Conservation (phyloP, 495 filamentous ascomycete species). For the Tuber umbilicatum region DNA sequence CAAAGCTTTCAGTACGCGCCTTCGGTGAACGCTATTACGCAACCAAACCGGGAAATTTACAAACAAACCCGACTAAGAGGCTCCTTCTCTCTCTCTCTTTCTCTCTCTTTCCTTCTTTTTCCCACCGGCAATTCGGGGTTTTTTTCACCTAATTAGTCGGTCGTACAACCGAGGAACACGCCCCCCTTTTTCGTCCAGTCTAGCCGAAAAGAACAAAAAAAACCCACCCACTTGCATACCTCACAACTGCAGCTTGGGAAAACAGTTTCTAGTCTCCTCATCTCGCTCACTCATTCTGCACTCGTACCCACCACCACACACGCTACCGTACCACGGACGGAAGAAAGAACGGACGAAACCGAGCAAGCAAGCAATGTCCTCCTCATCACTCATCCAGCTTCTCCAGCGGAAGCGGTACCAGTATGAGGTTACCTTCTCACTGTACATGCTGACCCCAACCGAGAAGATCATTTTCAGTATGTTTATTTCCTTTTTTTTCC, state of each 20-base stretch:
- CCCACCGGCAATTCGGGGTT: neutral
- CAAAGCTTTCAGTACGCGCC: neutral
- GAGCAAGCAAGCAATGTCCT: constrained; percentile 21
- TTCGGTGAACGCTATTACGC: neutral
- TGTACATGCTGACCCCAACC: constrained; percentile 79
- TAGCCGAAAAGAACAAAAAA: neutral
- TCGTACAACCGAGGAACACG: neutral
- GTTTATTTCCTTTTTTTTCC: constrained; percentile 32
- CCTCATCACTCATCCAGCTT: constrained; percentile 52
- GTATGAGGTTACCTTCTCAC: constrained; percentile 75
- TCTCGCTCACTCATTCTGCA: neutral
- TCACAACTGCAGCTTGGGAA: neutral
- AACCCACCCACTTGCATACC: neutral
- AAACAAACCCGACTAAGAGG: neutral
- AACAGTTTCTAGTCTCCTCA: neutral
- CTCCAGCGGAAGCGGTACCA: constrained; percentile 75
- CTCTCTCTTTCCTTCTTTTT: neutral
- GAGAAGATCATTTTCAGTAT: constrained; percentile 83
- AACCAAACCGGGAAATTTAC: neutral
- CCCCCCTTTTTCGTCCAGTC: neutral
- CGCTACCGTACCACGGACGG: neutral
- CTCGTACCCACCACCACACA: neutral
- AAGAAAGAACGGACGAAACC: neutral
- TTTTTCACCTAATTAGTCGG: neutral
- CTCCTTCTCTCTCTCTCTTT: neutral